Evolutionary conservation across 306 rosid genomes (phyloP), one percentile per base, ranked within the genome.

Genomic region (Betula pendula): DNA sequence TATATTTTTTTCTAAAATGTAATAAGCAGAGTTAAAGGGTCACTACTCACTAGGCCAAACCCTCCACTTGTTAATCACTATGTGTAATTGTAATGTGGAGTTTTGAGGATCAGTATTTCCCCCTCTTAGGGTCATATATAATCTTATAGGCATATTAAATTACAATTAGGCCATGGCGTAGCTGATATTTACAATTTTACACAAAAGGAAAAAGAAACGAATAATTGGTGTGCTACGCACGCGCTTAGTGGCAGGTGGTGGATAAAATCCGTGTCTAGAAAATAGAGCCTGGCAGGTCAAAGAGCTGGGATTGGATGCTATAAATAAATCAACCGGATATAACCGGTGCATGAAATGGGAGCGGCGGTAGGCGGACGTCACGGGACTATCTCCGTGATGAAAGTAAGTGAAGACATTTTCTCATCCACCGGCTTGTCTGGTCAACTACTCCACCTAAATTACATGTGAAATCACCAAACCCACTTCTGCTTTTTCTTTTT

Each of bases 291-390:
- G 10, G 5, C 0, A 51, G 47, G 44, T 5, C 63, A 65, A 43
- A 27, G 33, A 7, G 33, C 2, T 15, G 45, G 73, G 44, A 12
- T 33, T 9, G 47, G 25, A 9, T 35, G 47, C 43, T 11, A 56
- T 22, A 38, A 42, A 47, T 19, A 6, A 3, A 1, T 5, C 1
- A 29, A 71, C 60, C 38, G 42, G 68, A 27, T 10, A 40, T 4
- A 63, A 63, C 42, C 52, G 77, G 80, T 76, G 72, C 60, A 11
- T 19, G 3, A 22, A 6, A 63, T 33, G 50, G 8, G 70, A 71
- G 76, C 77, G 73, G 85, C 68, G 78, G 82, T 60, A 40, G 77
- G 84, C 85, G 87, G 77, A 82, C 84, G 84, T 88, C 79, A 79
- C 79, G 85, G 85, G 70, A 31, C 14, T 3, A 48, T 7, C 42